phyloP scores from a whole-genome alignment of 495 filamentous ascomycete genomes.

The Peziza echinospora region DNA sequence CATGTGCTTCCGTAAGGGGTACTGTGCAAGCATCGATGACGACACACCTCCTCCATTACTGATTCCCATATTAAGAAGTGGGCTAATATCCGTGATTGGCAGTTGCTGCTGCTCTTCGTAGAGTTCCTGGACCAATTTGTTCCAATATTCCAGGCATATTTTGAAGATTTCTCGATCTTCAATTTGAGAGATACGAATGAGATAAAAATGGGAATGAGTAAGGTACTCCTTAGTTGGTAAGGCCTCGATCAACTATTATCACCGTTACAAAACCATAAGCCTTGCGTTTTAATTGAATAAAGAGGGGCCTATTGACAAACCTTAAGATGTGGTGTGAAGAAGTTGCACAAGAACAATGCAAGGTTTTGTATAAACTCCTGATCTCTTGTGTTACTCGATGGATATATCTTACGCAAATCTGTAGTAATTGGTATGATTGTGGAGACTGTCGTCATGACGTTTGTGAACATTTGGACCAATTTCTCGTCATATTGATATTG shows the following conservation, averaged over 20 bases:
- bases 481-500: slow-evolving; percentile 73
- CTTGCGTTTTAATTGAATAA: too few relatives aligned
- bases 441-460: slow-evolving; percentile 69
- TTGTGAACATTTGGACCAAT: slow-evolving; percentile 90
- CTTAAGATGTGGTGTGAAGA: slow-evolving; percentile 76
- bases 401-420: slow-evolving; percentile 75
- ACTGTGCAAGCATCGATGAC: slow-evolving; percentile 37
- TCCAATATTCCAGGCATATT: slow-evolving; percentile 98
- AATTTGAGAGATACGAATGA: slow-evolving; percentile 94
- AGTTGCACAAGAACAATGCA: slow-evolving; percentile 86
- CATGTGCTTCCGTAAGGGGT: slow-evolving; percentile 89
- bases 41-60: slow-evolving; percentile 41
- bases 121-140: slow-evolving; percentile 89
- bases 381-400: slow-evolving; percentile 71
- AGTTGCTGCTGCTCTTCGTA: slow-evolving; percentile 97
- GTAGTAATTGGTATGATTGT: slow-evolving; percentile 75
- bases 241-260: slow-evolving; percentile 89
- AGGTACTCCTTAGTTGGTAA: slow-evolving; percentile 86
- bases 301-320: too few relatives aligned
- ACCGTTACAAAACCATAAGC: slow-evolving; percentile 4
- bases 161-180: slow-evolving; percentile 99
- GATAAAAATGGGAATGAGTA: slow-evolving; percentile 86
- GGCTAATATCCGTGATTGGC: slow-evolving; percentile 77
- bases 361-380: slow-evolving; percentile 97
- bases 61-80: slow-evolving; percentile 57